These are phyloP conservation scores for Phaeosphaeria sp. DNA, from an alignment of 2,329 filamentous ascomycete species.

Conservation along the genomic window DNA sequence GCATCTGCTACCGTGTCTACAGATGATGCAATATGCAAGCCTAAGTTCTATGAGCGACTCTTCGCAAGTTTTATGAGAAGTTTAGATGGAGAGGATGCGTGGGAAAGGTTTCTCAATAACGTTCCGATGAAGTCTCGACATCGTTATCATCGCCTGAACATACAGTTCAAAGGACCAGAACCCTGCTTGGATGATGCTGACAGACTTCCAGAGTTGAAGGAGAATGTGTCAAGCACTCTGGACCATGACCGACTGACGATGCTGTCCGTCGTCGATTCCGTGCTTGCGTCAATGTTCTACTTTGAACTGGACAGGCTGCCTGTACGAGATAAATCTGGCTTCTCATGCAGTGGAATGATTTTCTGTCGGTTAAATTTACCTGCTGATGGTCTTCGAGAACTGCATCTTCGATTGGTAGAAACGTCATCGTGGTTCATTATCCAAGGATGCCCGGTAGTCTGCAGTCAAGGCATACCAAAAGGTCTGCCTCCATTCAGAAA, in stretches of 20 bases:
- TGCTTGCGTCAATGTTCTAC: background rate
- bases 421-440: background rate
- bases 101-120: background rate
- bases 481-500: background rate
- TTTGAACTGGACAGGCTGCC: background rate
- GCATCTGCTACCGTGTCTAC: no score
- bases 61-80: background rate
- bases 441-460: background rate
- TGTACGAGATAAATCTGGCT: background rate
- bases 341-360: background rate
- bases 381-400: background rate
- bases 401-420: background rate
- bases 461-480: background rate
- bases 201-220: background rate
- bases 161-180: background rate
- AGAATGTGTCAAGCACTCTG: background rate
- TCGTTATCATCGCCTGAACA: background rate
- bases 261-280: background rate
- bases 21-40: background rate
- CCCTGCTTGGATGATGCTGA: background rate
- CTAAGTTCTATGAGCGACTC: background rate
- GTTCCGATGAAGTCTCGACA: background rate
- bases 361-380: background rate
- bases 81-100: background rate
- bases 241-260: background rate